Evolutionary conservation across 2,329 filamentous ascomycete genomes (phyloP).

Genomic region (Geosmithia flava): DNA sequence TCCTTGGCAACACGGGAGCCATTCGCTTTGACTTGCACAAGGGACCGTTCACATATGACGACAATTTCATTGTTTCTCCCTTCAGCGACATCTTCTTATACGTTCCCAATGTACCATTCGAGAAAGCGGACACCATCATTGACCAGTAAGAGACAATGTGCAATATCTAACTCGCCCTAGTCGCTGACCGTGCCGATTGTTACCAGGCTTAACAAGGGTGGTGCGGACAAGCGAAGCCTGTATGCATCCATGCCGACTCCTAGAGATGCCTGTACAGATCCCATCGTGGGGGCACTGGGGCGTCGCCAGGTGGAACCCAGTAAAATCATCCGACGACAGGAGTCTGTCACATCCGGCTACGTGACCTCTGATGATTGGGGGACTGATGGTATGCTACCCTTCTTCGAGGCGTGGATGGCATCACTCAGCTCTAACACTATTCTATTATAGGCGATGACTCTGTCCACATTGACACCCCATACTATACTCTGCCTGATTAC

Average conservation of each 20-base stretch:
- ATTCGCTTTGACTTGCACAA: slow-evolving; percentile 51
- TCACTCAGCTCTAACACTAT: not conserved
- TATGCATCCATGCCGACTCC: slow-evolving; percentile 22
- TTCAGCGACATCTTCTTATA: slow-evolving; percentile 41
- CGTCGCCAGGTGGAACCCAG: slow-evolving; percentile 14
- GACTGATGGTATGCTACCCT: slow-evolving; percentile 18
- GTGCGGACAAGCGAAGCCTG: slow-evolving; percentile 18
- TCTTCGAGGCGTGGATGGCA: no score
- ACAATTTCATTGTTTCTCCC: slow-evolving; percentile 41
- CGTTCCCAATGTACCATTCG: slow-evolving; percentile 37
- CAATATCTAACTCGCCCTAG: not conserved
- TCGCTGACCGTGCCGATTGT: not conserved
- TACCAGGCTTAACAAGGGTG: slow-evolving; percentile 27
- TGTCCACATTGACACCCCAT: slow-evolving; percentile 22
- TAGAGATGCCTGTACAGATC: slow-evolving; percentile 34
- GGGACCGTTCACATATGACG: slow-evolving; percentile 46
- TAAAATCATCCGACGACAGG: slow-evolving; percentile 31
- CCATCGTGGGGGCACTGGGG: slow-evolving; percentile 16
- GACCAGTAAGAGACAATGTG: slow-evolving; percentile 8
- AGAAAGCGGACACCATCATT: slow-evolving; percentile 21
- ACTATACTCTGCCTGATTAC: slow-evolving; percentile 33
- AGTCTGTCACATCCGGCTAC: slow-evolving; percentile 34
- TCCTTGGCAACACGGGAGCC: slow-evolving; percentile 48
- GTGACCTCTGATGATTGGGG: slow-evolving; percentile 45
- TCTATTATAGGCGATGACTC: not conserved